Conservation (phyloP, 2,329 filamentous ascomycete genomes). For the Phyllosticta capitalensis region DNA sequence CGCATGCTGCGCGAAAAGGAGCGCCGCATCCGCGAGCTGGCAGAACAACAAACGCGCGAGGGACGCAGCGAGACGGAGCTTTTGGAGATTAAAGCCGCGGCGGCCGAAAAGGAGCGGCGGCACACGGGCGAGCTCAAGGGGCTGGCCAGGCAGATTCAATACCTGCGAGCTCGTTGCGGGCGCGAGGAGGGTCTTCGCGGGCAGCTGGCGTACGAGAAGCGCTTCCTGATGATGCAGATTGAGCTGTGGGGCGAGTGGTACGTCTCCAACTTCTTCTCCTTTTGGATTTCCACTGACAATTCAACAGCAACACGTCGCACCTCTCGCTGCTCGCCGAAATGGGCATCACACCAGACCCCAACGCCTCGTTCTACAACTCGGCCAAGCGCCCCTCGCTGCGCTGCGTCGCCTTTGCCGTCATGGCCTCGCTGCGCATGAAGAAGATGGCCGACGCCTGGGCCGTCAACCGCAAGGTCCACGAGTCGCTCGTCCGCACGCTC, state of each 20-base stretch:
- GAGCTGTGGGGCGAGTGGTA: slow-evolving; percentile 87
- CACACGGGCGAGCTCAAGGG: slow-evolving; percentile 72
- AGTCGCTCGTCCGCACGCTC: slow-evolving; percentile 36
- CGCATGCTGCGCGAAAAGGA: slow-evolving; percentile 13
- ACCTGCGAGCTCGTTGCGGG: slow-evolving; percentile 71
- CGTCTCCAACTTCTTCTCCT: slow-evolving; percentile 30
- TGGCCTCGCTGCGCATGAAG: slow-evolving; percentile 44
- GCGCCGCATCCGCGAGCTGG: slow-evolving; percentile 12
- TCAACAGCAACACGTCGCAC: slow-evolving; percentile 76
- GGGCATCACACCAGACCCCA: slow-evolving; percentile 50
- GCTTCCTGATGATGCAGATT: slow-evolving; percentile 67
- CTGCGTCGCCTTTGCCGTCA: slow-evolving; percentile 39
- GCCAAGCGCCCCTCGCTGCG: slow-evolving; percentile 31
- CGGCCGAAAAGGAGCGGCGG: slow-evolving; percentile 56
- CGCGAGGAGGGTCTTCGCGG: slow-evolving; percentile 72
- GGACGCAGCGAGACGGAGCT: slow-evolving; percentile 20
- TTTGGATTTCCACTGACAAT: background rate
- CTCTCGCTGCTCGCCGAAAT: slow-evolving; percentile 78
- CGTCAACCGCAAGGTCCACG: slow-evolving; percentile 40
- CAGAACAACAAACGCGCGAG: slow-evolving; percentile 21
- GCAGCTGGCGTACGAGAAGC: slow-evolving; percentile 80
- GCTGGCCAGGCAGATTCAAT: slow-evolving; percentile 80
- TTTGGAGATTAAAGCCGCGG: slow-evolving; percentile 32
- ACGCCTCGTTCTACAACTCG: slow-evolving; percentile 32
- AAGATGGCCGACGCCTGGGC: slow-evolving; percentile 42